Evolutionary conservation across 495 filamentous ascomycete species (phyloP), one percentile per base, ranked within the genome.

Genomic region (Lophium mytilinum): DNA sequence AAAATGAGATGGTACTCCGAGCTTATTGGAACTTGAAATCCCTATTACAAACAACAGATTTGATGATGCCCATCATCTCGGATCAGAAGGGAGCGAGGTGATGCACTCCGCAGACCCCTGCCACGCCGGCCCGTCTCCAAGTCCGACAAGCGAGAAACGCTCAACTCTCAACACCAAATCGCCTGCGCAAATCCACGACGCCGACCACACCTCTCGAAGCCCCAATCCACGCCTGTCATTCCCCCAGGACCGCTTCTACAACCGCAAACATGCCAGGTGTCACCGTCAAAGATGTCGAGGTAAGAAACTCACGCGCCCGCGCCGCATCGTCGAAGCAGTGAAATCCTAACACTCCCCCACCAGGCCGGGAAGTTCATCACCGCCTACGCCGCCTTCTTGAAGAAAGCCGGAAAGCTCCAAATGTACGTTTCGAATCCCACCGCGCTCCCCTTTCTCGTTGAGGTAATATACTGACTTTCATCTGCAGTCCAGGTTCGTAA

Each of bases 401-500:
- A 97, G 86, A 84, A 92, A 71, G 92, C 96, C 81, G 92, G 92
- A 73, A 96, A 96, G 81, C 89, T 97, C 65, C 90, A 88, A 69
- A 94, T 96, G 90, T 91, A 61, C 57, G 72, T 69, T 35, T 57
- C 46, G 9, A 24, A 5, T 50, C 19, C 36, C 15, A 33, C 10
- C 4, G 19, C 34, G 3, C 17, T 48, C 15, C 3, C 3, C 30
- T 48, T 24, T 30, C 33, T 18, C 11, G 12, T 14, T 5, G 41
- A 6, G 41, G 30, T 24, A 24, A 74, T 65, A 74, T 69, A 43
- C 47, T 57, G 45, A 60, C 50, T 40, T 34, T 58, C 42, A 58
- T 36, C 17, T 30, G 40, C 50, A 61, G 62, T 58, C 62, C 58
- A 55, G 57, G 62, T 65, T 61, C 58, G 62, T 65, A 8, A 11